Percentiles rank a stretch among this genome's conserved stretches.
Evolutionary conservation across 306 rosid genomes (phyloP).

Genomic region (Medicago lupulina): DNA sequence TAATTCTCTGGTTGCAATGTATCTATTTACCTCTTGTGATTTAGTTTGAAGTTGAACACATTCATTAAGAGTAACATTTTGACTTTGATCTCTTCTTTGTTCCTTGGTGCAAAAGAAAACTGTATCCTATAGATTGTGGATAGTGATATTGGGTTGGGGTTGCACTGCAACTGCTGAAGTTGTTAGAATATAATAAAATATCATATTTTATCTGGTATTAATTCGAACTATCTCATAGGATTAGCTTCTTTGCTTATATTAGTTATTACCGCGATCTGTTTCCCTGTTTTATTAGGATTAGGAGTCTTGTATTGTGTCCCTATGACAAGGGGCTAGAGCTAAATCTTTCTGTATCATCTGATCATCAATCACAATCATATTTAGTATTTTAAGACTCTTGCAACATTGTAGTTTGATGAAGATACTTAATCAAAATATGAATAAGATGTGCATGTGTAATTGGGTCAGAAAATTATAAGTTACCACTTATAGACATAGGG

Average conservation of each 20-base stretch:
- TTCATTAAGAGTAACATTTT: slow-evolving; percentile 2
- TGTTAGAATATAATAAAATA: not conserved
- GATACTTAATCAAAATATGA: not conserved
- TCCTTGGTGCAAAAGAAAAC: slow-evolving; percentile 15
- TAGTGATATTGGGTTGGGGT: slow-evolving; percentile 10
- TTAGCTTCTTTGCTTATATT: not conserved
- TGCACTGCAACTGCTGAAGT: slow-evolving; percentile 6
- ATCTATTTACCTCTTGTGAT: slow-evolving; percentile 10
- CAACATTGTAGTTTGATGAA: not conserved
- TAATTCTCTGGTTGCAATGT: slow-evolving; percentile 7
- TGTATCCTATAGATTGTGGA: slow-evolving; percentile 22
- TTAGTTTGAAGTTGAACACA: slow-evolving; percentile 11
- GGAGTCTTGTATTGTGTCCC: not conserved
- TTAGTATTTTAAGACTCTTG: not conserved
- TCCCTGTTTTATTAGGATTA: not conserved
- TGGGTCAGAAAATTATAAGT: not conserved
- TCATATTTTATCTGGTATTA: not conserved
- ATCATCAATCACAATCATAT: not conserved
- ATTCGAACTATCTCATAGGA: not conserved
- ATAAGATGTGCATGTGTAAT: not conserved
- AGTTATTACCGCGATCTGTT: not conserved
- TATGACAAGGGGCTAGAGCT: not conserved
- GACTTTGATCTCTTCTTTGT: slow-evolving; percentile 5
- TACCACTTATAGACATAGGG: not conserved
- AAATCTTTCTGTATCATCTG: not conserved